These are phyloP conservation scores for Lojkania enalia DNA, from an alignment of 2,329 filamentous ascomycete species.

Conservation along the genomic window DNA sequence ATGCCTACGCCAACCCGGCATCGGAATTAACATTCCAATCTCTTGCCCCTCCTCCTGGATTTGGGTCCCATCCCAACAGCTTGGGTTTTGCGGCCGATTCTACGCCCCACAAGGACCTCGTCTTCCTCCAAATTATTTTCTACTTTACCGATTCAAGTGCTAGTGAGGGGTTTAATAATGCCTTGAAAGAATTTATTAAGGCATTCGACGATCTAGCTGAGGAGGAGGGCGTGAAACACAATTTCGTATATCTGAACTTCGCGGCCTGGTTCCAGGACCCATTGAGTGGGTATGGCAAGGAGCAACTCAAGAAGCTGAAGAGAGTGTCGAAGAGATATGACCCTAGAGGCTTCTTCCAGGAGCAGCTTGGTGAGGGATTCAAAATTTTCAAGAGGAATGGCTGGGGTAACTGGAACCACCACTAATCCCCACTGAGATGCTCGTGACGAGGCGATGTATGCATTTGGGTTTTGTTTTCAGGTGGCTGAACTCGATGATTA, in stretches of 20 bases:
- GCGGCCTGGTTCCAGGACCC: slow-evolving; percentile 43
- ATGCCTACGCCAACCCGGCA: slow-evolving; percentile 14
- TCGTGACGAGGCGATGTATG: too few species aligned
- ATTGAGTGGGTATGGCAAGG: slow-evolving; percentile 20
- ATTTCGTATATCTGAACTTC: slow-evolving; percentile 40
- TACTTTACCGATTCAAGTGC: slow-evolving; percentile 21
- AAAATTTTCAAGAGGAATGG: slow-evolving; percentile 14
- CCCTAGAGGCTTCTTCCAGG: slow-evolving; percentile 29
- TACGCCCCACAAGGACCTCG: slow-evolving; percentile 18
- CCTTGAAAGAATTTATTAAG: slow-evolving; percentile 23
- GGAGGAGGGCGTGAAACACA: slow-evolving; percentile 18
- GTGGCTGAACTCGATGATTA: too few species aligned
- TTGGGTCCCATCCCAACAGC: slow-evolving; percentile 19
- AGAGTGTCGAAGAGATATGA: slow-evolving; percentile 26
- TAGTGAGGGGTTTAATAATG: slow-evolving; percentile 18
- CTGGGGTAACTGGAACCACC: too few species aligned
- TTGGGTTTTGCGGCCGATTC: slow-evolving; percentile 20
- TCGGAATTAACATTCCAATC: slow-evolving; percentile 28
- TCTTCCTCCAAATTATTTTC: slow-evolving; percentile 29
- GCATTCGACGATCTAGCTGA: slow-evolving; percentile 21
- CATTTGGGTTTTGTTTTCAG: too few species aligned
- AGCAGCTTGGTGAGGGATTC: slow-evolving; percentile 25
- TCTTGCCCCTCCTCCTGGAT: slow-evolving; percentile 19
- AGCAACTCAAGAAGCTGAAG: slow-evolving; percentile 11
- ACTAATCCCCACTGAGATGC: too few species aligned